phyloP scores from a whole-genome alignment of 140 eudicot species.

The Flaveria floridana region DNA sequence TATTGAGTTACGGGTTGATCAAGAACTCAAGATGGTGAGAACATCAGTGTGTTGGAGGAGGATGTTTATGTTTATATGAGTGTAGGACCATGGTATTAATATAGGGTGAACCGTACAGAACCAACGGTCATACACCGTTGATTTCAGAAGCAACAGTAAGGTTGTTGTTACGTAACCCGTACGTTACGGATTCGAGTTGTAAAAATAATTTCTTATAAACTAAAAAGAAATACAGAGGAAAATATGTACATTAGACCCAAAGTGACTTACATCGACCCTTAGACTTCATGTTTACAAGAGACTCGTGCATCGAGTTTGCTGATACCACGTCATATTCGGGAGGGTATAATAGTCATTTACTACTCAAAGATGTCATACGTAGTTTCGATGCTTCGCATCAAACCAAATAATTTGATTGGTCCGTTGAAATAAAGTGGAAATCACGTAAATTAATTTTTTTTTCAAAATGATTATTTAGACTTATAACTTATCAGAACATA shows the following conservation, averaged over 20 bases:
- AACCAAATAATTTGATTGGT: constrained; percentile 9
- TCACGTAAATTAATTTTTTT: not conserved
- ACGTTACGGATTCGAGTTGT: no score
- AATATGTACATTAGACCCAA: no score
- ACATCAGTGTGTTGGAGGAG: not conserved
- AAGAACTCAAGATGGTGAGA: not conserved
- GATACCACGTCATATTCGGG: constrained; percentile 12
- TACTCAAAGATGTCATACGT: not conserved
- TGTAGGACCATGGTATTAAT: constrained; percentile 38
- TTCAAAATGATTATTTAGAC: no score
- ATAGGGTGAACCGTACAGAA: constrained; percentile 37
- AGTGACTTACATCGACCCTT: no score
- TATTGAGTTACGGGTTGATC: constrained; percentile 20
- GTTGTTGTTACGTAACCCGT: no score
- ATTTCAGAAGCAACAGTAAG: not conserved
- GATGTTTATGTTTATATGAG: not conserved
- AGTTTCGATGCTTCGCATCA: constrained; percentile 4
- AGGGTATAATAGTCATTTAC: constrained; percentile 34
- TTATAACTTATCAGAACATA: no score
- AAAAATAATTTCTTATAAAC: no score
- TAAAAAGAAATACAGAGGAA: no score
- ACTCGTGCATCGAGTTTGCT: not conserved
- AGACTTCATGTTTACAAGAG: no score
- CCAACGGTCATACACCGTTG: constrained; percentile 27
- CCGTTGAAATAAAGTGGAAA: no score